phyloP scores from a whole-genome alignment of 768 basidiomycete genomes.

The Hebeloma cylindrosporum region DNA sequence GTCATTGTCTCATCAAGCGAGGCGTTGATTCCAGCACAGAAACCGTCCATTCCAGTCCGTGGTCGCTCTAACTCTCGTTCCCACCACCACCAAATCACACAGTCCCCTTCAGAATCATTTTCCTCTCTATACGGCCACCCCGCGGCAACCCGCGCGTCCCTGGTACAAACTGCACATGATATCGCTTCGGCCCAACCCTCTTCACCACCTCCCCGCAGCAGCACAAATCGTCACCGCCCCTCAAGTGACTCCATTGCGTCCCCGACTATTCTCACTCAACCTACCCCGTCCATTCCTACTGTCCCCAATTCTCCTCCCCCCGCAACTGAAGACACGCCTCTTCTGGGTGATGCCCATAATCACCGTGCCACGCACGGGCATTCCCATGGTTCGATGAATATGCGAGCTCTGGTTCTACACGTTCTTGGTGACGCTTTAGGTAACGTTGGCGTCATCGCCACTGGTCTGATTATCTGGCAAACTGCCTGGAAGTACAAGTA shows the following conservation, averaged over 20 bases:
- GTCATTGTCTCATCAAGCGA: conserved; percentile 26
- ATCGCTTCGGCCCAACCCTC: conserved; percentile 60
- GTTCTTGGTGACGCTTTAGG: conserved; percentile 97
- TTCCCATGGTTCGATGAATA: conserved; percentile 82
- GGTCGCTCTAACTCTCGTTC: conserved; percentile 35
- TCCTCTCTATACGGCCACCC: conserved; percentile 75
- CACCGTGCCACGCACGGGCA: conserved; percentile 26
- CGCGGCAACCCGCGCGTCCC: conserved; percentile 66
- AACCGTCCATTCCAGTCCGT: conserved; percentile 20
- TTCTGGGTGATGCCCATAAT: conserved; percentile 32
- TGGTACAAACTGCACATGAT: conserved; percentile 83
- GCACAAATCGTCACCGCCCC: conserved; percentile 23
- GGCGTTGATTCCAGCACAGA: conserved; percentile 31
- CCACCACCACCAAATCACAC: conserved; percentile 15
- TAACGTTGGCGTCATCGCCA: conserved; percentile 95
- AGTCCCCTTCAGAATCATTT: conserved; percentile 39
- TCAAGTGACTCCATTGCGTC: conserved; percentile 26
- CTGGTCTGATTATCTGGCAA: conserved; percentile 93
- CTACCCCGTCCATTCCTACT: background rate
- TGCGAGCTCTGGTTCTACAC: conserved; percentile 93
- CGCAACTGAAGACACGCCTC: conserved; percentile 44
- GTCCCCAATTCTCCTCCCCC: conserved; percentile 12
- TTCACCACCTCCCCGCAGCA: conserved; percentile 34
- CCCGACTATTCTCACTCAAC: conserved; percentile 9
- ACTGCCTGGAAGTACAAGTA: conserved; percentile 82